Evolutionary conservation across 257 asterid genomes (phyloP), one percentile per base, ranked within the genome.

Genomic region (Handroanthus guayacan): DNA sequence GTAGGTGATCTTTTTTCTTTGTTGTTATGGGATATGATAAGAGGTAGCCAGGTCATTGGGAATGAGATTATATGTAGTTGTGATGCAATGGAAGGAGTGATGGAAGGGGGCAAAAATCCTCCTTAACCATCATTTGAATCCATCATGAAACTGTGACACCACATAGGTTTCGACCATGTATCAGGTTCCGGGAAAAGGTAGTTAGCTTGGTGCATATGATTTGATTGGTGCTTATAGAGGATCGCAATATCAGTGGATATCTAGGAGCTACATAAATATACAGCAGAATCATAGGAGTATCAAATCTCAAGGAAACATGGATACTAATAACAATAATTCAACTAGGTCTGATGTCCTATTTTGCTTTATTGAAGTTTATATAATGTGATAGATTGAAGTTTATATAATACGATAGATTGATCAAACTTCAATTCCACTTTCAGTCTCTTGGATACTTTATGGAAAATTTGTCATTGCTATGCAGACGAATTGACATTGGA

Each of bases 11-110:
- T 3, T 2, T 18, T 9, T 18, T 47, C 10, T 17, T 70, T 50
- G 34, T 55, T 0, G 13, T 37, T 56, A 14, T 25, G 14, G 12
- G 44, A 8, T 38, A 25, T 60, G 61, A 12, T 61, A 8, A 52
- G 37, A 62, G 44, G 34, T 45, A 55, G 25, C 25, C 54, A 25
- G 13, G 13, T 72, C 44, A 6, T 56, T 71, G 65, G 72, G 57
- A 39, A 69, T 70, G 72, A 39, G 72, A 12, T 63, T 44, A 41
- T 47, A 18, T 69, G 36, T 47, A 54, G 60, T 43, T 38, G 65
- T 51, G 56, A 5, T n/a, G 34, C 12, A 18, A 68, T 47, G 62
- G 62, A 76, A 56, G 37, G 44, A 76, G 54, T 76, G 62, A 56
- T 34, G 20, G 45, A 11, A 43, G 52, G 38, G 70, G 3, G 54